phyloP scores from a whole-genome alignment of 305 asterid genomes.

The Andrographis paniculata region DNA sequence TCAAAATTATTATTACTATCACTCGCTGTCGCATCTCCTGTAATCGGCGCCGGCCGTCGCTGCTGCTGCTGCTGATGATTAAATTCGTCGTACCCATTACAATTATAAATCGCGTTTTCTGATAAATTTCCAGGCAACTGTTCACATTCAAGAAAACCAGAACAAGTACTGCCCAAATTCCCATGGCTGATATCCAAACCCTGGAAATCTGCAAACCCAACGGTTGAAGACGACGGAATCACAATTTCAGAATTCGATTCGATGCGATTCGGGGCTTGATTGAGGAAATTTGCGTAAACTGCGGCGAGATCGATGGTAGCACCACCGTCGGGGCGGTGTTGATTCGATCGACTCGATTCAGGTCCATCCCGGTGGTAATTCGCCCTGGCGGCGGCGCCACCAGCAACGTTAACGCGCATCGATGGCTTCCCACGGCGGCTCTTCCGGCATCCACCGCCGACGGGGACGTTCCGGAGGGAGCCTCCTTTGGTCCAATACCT shows the following conservation, averaged over 20 bases:
- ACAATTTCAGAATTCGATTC: conserved; percentile 7
- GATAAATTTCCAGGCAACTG: conserved; percentile 6
- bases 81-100: conserved; percentile 22
- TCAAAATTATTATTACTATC: conserved; percentile 14
- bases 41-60: too few species aligned
- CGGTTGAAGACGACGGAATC: conserved; percentile 1
- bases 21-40: neutral
- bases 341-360: conserved; percentile 8
- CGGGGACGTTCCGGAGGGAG: conserved; percentile 63
- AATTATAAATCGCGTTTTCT: conserved; percentile 6
- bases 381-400: neutral
- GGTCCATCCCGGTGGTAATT: conserved; percentile 11
- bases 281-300: conserved; percentile 56
- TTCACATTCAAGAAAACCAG: conserved; percentile 15
- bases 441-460: conserved; percentile 72
- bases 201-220: conserved; percentile 19
- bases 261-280: conserved; percentile 19
- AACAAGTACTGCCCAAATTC: neutral
- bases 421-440: conserved; percentile 43
- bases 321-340: neutral
- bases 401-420: neutral
- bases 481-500: conserved; percentile 95
- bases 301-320: conserved; percentile 53
- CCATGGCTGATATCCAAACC: conserved; percentile 3
- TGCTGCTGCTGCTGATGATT: conserved; percentile 14